phyloP scores from a whole-genome alignment of 2,329 filamentous ascomycete genomes.

The Fonsecaea pedrosoi region DNA sequence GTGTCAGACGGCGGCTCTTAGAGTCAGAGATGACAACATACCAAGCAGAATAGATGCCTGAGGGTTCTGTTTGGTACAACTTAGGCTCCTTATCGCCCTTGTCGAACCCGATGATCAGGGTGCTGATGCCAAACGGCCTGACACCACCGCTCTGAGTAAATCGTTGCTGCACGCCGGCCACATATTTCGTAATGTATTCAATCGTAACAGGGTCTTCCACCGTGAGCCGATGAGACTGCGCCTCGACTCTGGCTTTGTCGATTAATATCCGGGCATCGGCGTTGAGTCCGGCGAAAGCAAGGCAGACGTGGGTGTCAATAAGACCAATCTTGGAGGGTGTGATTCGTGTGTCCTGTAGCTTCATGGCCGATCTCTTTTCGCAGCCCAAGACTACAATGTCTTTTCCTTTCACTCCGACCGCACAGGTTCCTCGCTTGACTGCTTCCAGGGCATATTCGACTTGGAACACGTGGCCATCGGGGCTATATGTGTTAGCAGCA shows the following conservation, averaged over 20 bases:
- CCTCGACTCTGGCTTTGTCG: conserved; percentile 96
- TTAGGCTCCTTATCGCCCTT: conserved; percentile 85
- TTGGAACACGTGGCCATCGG: conserved; percentile 99
- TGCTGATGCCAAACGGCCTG: conserved; percentile 97
- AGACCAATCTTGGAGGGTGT: conserved; percentile 98
- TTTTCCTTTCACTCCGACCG: conserved; percentile 93
- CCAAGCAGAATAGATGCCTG: conserved; percentile 99
- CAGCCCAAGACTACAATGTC: conserved; percentile 96
- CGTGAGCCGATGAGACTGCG: conserved; percentile 94
- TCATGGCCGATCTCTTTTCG: conserved; percentile 99
- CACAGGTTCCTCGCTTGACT: conserved; percentile 98
- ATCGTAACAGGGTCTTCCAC: conserved; percentile 97
- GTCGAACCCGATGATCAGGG: conserved; percentile 97
- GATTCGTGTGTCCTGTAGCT: conserved; percentile 98
- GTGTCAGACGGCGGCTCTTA: conserved; percentile 36
- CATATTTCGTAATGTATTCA: conserved; percentile 99
- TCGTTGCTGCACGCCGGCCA: conserved; percentile 95
- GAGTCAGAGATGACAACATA: conserved; percentile 55
- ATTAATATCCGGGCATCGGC: conserved; percentile 97
- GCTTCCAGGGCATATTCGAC: conserved; percentile 99
- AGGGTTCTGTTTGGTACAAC: conserved; percentile 98
- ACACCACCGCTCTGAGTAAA: conserved; percentile 99
- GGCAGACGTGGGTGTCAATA: conserved; percentile 92
- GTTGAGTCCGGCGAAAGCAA: conserved; percentile 96
- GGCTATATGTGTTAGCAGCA: conserved; percentile 69